A percentile compares a stretch with the other conserved stretches of the same genome.
These are phyloP conservation scores for Leptomonas seymouri DNA, from an alignment of 208 protist species.

Conservation along the genomic window DNA sequence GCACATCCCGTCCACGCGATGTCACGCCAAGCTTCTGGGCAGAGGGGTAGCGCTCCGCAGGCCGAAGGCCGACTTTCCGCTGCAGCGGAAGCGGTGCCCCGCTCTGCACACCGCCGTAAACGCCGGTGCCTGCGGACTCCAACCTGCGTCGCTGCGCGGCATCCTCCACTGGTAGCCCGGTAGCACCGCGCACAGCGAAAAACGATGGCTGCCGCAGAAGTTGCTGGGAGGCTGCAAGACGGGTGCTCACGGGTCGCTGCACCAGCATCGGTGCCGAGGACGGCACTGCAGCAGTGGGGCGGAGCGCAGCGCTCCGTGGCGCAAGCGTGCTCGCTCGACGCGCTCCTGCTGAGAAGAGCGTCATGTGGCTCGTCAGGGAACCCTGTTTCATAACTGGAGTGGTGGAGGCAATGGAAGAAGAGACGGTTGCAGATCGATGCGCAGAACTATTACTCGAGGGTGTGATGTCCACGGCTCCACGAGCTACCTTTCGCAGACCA, in stretches of 20 bases:
- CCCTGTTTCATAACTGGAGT: slow-evolving; percentile 8
- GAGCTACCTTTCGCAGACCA: slow-evolving; percentile 50
- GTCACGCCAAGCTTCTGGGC: slow-evolving; percentile 51
- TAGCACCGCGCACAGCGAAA: slow-evolving; percentile 61
- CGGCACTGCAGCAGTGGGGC: neutral
- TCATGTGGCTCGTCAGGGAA: slow-evolving; percentile 11
- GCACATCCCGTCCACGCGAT: slow-evolving; percentile 51
- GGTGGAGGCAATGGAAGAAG: neutral
- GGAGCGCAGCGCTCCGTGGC: slow-evolving; percentile 4
- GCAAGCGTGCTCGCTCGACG: neutral
- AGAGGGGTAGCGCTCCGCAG: slow-evolving; percentile 30
- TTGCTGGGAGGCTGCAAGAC: slow-evolving; percentile 29
- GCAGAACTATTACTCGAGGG: neutral
- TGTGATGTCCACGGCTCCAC: slow-evolving; percentile 6
- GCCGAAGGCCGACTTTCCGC: slow-evolving; percentile 22
- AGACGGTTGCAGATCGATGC: neutral
- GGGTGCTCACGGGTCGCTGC: slow-evolving; percentile 5
- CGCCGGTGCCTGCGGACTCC: slow-evolving; percentile 24
- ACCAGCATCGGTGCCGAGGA: neutral
- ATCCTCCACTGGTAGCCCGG: slow-evolving; percentile 54
- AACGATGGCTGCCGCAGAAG: slow-evolving; percentile 43
- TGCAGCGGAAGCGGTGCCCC: slow-evolving; percentile 45
- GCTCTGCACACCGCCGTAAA: slow-evolving; percentile 56
- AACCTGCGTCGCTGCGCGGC: slow-evolving; percentile 21
- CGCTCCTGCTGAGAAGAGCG: neutral